Evolutionary conservation across 306 rosid species (phyloP).

Genomic region (Dalbergia cochinchinensis): DNA sequence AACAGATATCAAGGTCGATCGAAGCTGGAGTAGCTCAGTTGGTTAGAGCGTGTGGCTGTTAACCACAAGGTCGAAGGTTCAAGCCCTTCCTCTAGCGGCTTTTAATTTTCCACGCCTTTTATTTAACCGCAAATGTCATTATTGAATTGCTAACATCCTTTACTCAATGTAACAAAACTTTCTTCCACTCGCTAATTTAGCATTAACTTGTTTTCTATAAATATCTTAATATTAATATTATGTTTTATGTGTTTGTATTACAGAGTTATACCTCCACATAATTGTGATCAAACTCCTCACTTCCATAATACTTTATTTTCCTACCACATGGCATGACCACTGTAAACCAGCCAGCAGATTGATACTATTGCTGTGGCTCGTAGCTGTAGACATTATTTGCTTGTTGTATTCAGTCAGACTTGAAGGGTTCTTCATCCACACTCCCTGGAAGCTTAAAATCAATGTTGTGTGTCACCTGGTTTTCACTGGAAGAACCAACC

Average conservation of each 20-base stretch:
- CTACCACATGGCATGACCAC: background rate
- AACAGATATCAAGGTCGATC: too few species aligned
- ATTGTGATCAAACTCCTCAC: slow-evolving; percentile 25
- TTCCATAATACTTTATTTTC: slow-evolving; percentile 1
- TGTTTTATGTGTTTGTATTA: background rate
- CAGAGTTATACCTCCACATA: background rate
- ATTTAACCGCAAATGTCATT: background rate
- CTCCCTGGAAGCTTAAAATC: slow-evolving; percentile 48
- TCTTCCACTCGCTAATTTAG: background rate
- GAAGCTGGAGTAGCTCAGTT: slow-evolving; percentile 40
- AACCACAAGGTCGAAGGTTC: slow-evolving; percentile 50
- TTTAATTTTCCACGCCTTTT: background rate
- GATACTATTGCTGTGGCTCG: background rate
- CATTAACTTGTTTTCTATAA: background rate
- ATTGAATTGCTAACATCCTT: background rate
- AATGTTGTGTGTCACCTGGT: slow-evolving; percentile 61
- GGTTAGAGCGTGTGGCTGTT: slow-evolving; percentile 46
- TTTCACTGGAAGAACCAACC: slow-evolving; percentile 64
- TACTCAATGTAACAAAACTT: background rate
- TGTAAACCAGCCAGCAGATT: slow-evolving; percentile 1
- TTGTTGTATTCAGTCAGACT: slow-evolving; percentile 17
- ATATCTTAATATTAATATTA: background rate
- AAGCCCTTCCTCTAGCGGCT: slow-evolving; percentile 54
- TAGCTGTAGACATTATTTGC: slow-evolving; percentile 9
- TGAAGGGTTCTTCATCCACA: slow-evolving; percentile 14